phyloP scores from a whole-genome alignment of 1,284 basidiomycete species.

The Trichosporon inkin region DNA sequence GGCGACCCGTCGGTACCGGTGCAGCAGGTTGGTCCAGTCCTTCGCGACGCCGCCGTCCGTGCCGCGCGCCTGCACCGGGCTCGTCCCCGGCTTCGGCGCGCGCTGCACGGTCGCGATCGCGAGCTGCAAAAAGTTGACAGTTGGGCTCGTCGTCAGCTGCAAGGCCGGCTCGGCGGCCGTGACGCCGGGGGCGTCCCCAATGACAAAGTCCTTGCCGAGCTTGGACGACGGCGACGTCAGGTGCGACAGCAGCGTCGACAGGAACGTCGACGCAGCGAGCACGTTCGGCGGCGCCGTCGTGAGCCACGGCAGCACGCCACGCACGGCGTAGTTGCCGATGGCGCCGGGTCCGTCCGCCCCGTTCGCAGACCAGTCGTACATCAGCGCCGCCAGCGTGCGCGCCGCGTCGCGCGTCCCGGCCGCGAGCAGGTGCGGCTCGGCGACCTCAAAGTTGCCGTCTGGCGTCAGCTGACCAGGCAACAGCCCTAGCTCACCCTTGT shows the following conservation, averaged over 20 bases:
- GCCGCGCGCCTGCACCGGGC: slow-evolving; percentile 56
- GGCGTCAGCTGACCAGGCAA: slow-evolving; percentile 11
- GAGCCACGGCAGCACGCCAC: slow-evolving; percentile 82
- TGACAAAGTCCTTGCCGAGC: slow-evolving; percentile 52
- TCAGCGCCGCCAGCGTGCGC: slow-evolving; percentile 74
- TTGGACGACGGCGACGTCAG: slow-evolving; percentile 51
- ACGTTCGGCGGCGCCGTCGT: slow-evolving; percentile 79
- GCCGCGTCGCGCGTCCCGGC: slow-evolving; percentile 83
- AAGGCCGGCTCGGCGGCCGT: slow-evolving; percentile 59
- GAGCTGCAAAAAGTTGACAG: slow-evolving; percentile 82
- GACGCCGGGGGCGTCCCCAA: slow-evolving; percentile 45
- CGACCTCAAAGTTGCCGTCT: slow-evolving; percentile 70
- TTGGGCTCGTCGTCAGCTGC: slow-evolving; percentile 64
- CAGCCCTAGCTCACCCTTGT: slow-evolving; percentile 62
- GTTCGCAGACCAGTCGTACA: slow-evolving; percentile 65
- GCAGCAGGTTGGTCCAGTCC: slow-evolving; percentile 75
- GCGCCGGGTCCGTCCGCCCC: slow-evolving; percentile 46
- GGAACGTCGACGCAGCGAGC: slow-evolving; percentile 76
- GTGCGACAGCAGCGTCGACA: slow-evolving; percentile 67
- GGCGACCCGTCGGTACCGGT: slow-evolving; percentile 59
- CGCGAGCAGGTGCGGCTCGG: slow-evolving; percentile 74
- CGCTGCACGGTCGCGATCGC: slow-evolving; percentile 78
- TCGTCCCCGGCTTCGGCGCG: slow-evolving; percentile 57
- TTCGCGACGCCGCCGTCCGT: slow-evolving; percentile 54
- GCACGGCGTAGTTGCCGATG: slow-evolving; percentile 67